phyloP scores from a whole-genome alignment of 129 eudicot species.

The Tanacetum coccineum region DNA sequence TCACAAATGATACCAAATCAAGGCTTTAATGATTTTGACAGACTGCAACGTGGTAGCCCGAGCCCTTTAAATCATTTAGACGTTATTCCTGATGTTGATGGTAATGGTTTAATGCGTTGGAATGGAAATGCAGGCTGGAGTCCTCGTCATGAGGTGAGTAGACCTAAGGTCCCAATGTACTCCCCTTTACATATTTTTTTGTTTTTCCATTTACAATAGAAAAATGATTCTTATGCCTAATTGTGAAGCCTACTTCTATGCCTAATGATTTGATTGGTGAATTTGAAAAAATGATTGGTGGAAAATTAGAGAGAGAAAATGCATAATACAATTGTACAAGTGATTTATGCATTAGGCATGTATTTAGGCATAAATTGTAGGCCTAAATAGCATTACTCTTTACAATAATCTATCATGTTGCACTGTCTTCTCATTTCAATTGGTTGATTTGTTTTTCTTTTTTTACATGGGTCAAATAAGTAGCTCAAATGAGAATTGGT shows the following conservation, averaged over 20 bases:
- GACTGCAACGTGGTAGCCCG: conserved; percentile 86
- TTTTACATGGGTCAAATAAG: background rate
- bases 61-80: conserved; percentile 58
- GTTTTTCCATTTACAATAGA: background rate
- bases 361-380: too few species aligned
- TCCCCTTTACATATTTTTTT: background rate
- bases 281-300: too few species aligned
- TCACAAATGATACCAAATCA: conserved; percentile 60
- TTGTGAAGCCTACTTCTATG: too few species aligned
- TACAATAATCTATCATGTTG: background rate
- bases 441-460: background rate
- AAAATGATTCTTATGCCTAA: too few species aligned
- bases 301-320: too few species aligned
- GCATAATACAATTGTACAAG: too few species aligned
- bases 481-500: background rate
- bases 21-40: conserved; percentile 66
- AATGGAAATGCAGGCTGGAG: conserved; percentile 63
- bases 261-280: too few species aligned
- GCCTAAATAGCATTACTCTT: too few species aligned
- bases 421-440: background rate
- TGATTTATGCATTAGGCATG: too few species aligned
- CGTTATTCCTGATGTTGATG: conserved; percentile 51
- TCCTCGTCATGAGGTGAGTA: conserved; percentile 66
- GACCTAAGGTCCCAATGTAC: background rate
- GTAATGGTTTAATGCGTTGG: conserved; percentile 57